Base-by-base conservation (phyloP, 2,329 filamentous ascomycete species). In the Aspergillus sp. region DNA sequence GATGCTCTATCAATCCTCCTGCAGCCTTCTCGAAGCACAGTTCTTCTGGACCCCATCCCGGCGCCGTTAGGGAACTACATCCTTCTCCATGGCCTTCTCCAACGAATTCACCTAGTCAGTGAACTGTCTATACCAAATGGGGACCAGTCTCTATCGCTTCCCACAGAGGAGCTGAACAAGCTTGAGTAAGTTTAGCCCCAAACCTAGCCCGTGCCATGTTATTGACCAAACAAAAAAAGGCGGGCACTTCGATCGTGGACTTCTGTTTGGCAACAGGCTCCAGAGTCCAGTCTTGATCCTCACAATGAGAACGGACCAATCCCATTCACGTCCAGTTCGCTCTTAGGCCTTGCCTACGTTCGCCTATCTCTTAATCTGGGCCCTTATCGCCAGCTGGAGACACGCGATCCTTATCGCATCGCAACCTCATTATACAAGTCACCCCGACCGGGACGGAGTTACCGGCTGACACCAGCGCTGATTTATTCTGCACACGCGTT, bases 61-160 rank as follows among this genome's bases (percentile, higher is more conserved):
- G 58, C 69, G 7, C 82, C 83, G 0, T 69, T 88, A 6, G 87
- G 86, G 1, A 87, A 87, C 60, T 89, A 90, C 58, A 80, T 88
- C 7, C 74, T 90, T 32, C 86, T 90, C 3, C 86, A 89, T 61
- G 86, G 85, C 3, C 67, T 90, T 20, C 79, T 89, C 10, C 87
- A 90, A 60, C 85, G 89, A 55, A 85, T 90, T 14, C 66, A 69
- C 30, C 61, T 69, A 8, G 65, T 69, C 14, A 67, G 65, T 49
- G 66, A 69, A 45, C 53, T 69, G 14, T 67, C 64, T 9, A 55
- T 69, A 17, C 64, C 66, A 10, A 66, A 65, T 11, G 63, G 65
- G 4, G 63, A 64, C 24, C 63, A 68, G n/a, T 60, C 64, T 5
- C 57, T 61, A n/a, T 59, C 58, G 3, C 57, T 68, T 11, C 66